Evolutionary conservation across 768 basidiomycete species (phyloP).

Genomic region (Astraeus odoratus): DNA sequence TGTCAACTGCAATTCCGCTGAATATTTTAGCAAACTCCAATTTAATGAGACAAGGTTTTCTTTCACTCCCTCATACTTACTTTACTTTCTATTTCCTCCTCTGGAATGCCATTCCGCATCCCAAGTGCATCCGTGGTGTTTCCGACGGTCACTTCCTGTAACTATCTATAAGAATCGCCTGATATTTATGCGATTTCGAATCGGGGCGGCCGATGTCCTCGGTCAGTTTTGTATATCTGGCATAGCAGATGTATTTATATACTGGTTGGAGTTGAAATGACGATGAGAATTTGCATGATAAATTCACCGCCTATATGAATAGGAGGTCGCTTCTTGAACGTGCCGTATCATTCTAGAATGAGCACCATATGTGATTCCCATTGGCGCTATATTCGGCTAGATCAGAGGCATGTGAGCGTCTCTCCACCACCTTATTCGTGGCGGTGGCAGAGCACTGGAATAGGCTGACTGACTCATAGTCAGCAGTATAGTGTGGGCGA

Average conservation of each 20-base stretch:
- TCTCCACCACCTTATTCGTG: too few species aligned
- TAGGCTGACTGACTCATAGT: too few species aligned
- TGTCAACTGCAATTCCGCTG: not conserved
- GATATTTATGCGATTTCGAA: slow-evolving; percentile 2
- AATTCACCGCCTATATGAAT: too few species aligned
- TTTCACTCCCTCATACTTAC: slow-evolving; percentile 5
- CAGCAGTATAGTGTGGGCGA: too few species aligned
- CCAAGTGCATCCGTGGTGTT: slow-evolving; percentile 9
- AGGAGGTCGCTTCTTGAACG: too few species aligned
- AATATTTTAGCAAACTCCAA: slow-evolving; percentile 12
- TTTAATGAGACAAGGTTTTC: slow-evolving; percentile 14
- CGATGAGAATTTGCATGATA: not conserved
- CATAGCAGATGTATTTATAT: slow-evolving; percentile 14
- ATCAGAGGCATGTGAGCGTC: too few species aligned
- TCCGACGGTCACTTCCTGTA: slow-evolving; percentile 9
- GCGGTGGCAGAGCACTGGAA: too few species aligned
- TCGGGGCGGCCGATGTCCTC: not conserved
- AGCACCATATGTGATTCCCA: too few species aligned
- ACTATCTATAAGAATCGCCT: slow-evolving; percentile 11
- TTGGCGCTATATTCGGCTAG: too few species aligned
- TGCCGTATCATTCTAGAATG: too few species aligned
- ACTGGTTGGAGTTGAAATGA: not conserved
- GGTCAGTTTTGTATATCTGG: slow-evolving; percentile 10
- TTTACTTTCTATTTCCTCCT: slow-evolving; percentile 3
- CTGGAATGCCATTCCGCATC: slow-evolving; percentile 6